These are phyloP conservation scores for Aspergillus panamensis DNA, from an alignment of 495 filamentous ascomycete species.

Conservation along the genomic window DNA sequence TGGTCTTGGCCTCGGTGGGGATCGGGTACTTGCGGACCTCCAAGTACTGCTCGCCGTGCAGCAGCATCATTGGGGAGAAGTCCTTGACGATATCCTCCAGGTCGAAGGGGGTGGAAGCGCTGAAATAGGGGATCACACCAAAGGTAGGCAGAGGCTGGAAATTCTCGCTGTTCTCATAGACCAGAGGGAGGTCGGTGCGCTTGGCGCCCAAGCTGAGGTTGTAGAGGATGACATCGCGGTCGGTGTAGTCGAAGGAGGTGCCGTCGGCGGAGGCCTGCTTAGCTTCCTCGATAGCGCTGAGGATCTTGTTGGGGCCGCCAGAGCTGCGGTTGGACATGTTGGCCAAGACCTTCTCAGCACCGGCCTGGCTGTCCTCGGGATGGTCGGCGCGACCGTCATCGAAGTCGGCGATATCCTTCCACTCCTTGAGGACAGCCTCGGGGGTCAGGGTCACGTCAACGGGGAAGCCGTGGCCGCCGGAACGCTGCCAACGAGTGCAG, in stretches of 20 bases:
- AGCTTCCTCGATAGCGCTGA: conserved; percentile 73
- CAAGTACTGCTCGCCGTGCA: conserved; percentile 98
- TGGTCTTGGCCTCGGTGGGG: conserved; percentile 76
- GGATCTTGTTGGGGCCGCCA: conserved; percentile 49
- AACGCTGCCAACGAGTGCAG: conserved; percentile 90
- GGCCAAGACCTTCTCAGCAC: conserved; percentile 81
- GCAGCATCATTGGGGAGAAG: conserved; percentile 97
- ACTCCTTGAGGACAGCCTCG: conserved; percentile 75
- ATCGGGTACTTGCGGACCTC: conserved; percentile 93
- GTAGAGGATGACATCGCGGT: conserved; percentile 89
- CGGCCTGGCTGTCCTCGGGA: conserved; percentile 73
- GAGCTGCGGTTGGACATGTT: conserved; percentile 76
- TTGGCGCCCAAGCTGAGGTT: conserved; percentile 95
- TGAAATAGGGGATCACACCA: conserved; percentile 91
- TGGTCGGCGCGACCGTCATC: conserved; percentile 88
- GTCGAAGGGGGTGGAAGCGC: conserved; percentile 74
- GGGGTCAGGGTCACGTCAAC: conserved; percentile 82
- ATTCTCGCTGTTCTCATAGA: conserved; percentile 83
- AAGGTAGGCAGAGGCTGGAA: conserved; percentile 94
- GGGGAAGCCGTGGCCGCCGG: conserved; percentile 88
- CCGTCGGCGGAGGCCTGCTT: conserved; percentile 66
- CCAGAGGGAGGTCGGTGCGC: conserved; percentile 79
- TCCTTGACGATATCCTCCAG: conserved; percentile 84
- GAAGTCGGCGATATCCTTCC: conserved; percentile 79
- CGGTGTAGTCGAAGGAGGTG: conserved; percentile 77